phyloP scores from a whole-genome alignment of 805 yeast species.

The Myxozyma sirexii region DNA sequence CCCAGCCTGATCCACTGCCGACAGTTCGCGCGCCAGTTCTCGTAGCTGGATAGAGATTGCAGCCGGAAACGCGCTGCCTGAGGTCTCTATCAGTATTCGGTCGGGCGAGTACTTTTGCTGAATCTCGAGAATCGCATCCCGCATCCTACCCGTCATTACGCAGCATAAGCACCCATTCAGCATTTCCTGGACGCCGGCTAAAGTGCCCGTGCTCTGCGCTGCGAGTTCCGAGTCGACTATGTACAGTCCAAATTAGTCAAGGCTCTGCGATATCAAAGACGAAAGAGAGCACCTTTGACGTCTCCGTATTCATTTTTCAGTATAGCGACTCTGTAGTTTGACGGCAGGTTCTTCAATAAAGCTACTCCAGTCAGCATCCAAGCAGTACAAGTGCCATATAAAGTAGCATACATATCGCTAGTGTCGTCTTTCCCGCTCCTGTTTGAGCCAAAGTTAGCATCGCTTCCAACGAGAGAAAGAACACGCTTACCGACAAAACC shows the following conservation, averaged over 20 bases:
- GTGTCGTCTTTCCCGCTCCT: slow-evolving; percentile 36
- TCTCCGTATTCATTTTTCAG: slow-evolving; percentile 36
- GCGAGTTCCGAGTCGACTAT: slow-evolving; percentile 34
- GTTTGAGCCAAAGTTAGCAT: not conserved
- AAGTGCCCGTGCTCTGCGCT: slow-evolving; percentile 15
- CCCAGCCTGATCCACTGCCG: not conserved
- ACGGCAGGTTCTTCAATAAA: slow-evolving; percentile 28
- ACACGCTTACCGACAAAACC: slow-evolving; percentile 31
- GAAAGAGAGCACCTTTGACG: slow-evolving; percentile 20
- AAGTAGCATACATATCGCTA: slow-evolving; percentile 25
- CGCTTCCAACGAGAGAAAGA: not conserved
- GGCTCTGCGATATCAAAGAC: not conserved
- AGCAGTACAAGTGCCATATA: not conserved
- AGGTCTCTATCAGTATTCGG: slow-evolving; percentile 34
- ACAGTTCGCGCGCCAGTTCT: slow-evolving; percentile 29
- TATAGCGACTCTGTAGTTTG: slow-evolving; percentile 31
- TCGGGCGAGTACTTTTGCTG: slow-evolving; percentile 30
- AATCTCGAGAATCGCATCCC: slow-evolving; percentile 31
- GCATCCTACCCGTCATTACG: slow-evolving; percentile 35
- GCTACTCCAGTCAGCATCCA: slow-evolving; percentile 7
- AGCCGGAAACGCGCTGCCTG: slow-evolving; percentile 36
- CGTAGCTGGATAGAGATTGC: slow-evolving; percentile 33
- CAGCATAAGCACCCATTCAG: slow-evolving; percentile 35
- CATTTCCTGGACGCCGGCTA: slow-evolving; percentile 35
- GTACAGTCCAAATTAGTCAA: not conserved